These are phyloP conservation scores for Debaryomycetaceae sp. DNA, from an alignment of 1,139 yeast species.

Conservation along the genomic window DNA sequence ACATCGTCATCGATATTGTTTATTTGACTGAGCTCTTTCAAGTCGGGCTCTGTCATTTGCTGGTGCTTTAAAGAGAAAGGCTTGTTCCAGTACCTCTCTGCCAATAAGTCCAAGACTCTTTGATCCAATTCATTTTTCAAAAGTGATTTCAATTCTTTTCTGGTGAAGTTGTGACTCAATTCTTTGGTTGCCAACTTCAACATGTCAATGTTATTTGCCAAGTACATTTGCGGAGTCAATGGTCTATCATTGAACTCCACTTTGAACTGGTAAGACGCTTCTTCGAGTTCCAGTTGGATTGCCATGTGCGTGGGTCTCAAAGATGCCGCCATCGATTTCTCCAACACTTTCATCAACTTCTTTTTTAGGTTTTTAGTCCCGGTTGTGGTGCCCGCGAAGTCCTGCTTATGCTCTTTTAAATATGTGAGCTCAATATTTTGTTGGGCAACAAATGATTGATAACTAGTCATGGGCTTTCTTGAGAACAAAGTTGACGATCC, in stretches of 20 bases:
- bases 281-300: conserved; percentile 89
- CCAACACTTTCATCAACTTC: conserved; percentile 81
- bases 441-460: conserved; percentile 54
- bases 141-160: conserved; percentile 75
- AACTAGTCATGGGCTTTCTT: conserved; percentile 32
- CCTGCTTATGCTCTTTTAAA: conserved; percentile 57
- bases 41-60: conserved; percentile 41
- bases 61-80: conserved; percentile 31
- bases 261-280: conserved; percentile 86
- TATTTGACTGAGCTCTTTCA: conserved; percentile 48
- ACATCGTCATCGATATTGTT: conserved; percentile 58
- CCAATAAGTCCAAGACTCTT: conserved; percentile 76
- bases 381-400: conserved; percentile 61
- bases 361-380: conserved; percentile 75
- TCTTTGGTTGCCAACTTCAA: conserved; percentile 86
- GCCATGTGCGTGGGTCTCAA: conserved; percentile 83
- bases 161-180: conserved; percentile 74
- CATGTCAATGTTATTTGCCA: conserved; percentile 87
- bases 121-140: conserved; percentile 86
- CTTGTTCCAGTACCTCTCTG: conserved; percentile 89
- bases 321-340: conserved; percentile 85
- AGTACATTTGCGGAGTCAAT: conserved; percentile 87
- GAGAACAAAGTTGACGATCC: conserved; percentile 30
- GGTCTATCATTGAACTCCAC: conserved; percentile 95
- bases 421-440: conserved; percentile 60